phyloP scores from a whole-genome alignment of 2,329 filamentous ascomycete species.

The Orbilia blumenaviensis region DNA sequence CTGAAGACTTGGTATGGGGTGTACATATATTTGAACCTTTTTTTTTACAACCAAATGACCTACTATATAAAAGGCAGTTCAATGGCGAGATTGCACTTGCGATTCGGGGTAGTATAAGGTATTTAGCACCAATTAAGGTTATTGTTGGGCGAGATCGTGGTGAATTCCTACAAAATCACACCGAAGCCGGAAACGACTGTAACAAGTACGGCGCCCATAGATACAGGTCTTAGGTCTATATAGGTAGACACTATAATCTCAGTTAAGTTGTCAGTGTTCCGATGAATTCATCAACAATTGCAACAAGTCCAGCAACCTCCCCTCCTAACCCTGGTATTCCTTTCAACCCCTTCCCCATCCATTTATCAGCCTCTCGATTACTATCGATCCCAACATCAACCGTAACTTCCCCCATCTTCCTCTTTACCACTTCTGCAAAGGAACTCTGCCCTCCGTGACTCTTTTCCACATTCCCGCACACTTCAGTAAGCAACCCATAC shows the following conservation, averaged over 20 bases:
- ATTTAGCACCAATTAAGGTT: background rate
- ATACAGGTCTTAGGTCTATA: background rate
- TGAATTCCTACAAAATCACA: too few relatives aligned
- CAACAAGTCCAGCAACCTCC: conserved; percentile 50
- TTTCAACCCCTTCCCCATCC: conserved; percentile 50
- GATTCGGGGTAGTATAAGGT: background rate
- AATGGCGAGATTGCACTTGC: background rate
- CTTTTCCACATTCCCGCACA: conserved; percentile 60
- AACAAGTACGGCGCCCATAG: too few relatives aligned
- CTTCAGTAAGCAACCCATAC: conserved; percentile 62
- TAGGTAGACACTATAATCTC: too few relatives aligned
- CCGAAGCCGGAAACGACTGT: too few relatives aligned
- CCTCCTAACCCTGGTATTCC: conserved; percentile 49
- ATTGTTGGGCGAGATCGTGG: background rate
- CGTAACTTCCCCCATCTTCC: conserved; percentile 61
- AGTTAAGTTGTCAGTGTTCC: background rate
- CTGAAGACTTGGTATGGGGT: conserved; percentile 11
- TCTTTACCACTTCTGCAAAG: conserved; percentile 61
- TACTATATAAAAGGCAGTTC: background rate
- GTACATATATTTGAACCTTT: conserved; percentile 33
- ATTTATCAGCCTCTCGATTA: conserved; percentile 43
- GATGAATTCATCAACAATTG: conserved; percentile 41
- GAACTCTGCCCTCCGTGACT: conserved; percentile 63
- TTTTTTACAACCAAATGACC: background rate
- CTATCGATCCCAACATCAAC: conserved; percentile 57